Conservation (phyloP, 2,329 filamentous ascomycete species). For the Akanthomyces lecanii region DNA sequence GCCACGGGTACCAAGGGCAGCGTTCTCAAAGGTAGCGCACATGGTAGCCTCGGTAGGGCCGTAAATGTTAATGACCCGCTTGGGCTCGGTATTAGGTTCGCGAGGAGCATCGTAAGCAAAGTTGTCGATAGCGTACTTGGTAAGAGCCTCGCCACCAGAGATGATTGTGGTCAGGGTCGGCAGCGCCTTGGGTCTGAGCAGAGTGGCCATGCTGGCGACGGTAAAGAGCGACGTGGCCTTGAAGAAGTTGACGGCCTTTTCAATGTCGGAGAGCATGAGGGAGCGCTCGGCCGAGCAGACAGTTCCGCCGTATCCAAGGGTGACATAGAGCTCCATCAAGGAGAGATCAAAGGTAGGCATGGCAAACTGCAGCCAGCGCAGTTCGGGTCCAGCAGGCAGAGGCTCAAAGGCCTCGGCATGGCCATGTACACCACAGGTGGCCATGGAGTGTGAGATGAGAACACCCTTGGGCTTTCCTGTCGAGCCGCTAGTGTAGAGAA, state of each 20-base stretch:
- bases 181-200: conserved; percentile 14
- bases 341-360: conserved; percentile 18
- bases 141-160: conserved; percentile 14
- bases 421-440: conserved; percentile 13
- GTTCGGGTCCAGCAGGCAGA: conserved; percentile 9
- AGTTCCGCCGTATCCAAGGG: conserved; percentile 15
- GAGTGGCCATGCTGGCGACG: conserved; percentile 16
- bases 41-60: conserved; percentile 18
- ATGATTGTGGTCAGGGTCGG: conserved; percentile 16
- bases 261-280: conserved; percentile 16
- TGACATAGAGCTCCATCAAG: conserved; percentile 16
- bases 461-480: conserved; percentile 48
- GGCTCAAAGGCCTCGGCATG: conserved; percentile 13
- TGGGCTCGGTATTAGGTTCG: conserved; percentile 8
- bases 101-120: conserved; percentile 13
- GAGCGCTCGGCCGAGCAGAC: conserved; percentile 17
- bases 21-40: conserved; percentile 12
- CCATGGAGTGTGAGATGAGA: conserved; percentile 71
- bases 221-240: conserved; percentile 13
- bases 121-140: conserved; percentile 16
- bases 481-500: conserved; percentile 45
- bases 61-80: conserved; percentile 16
- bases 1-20: conserved; percentile 8
- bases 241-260: conserved; percentile 16
- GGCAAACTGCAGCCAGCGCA: conserved; percentile 16